These are phyloP conservation scores for Syzygium aqueum DNA, from an alignment of 345 rosid genomes.

Conservation along the genomic window DNA sequence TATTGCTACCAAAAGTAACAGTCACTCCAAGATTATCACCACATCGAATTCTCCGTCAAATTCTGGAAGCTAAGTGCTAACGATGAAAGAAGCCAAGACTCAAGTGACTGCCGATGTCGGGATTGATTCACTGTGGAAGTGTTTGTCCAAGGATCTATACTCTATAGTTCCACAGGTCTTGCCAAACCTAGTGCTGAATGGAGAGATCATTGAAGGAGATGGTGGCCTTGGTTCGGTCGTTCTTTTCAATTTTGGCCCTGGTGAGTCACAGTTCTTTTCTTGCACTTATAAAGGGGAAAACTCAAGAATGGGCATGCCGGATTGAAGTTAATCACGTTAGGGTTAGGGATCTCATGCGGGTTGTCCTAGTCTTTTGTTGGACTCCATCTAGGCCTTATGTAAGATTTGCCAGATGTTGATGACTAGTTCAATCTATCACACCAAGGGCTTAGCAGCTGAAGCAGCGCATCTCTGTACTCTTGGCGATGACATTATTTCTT, in stretches of 20 bases:
- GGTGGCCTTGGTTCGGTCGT: slow-evolving; percentile 21
- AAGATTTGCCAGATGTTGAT: background rate
- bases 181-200: slow-evolving; percentile 18
- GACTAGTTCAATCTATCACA: background rate
- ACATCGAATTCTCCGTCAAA: background rate
- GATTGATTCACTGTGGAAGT: slow-evolving; percentile 18
- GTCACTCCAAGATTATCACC: background rate
- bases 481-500: background rate
- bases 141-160: slow-evolving; percentile 19
- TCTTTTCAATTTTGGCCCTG: slow-evolving; percentile 23
- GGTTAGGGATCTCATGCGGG: background rate
- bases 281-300: background rate
- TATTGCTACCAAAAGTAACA: background rate
- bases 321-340: background rate
- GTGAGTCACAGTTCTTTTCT: slow-evolving; percentile 3
- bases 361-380: background rate
- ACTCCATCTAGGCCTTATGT: background rate
- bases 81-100: slow-evolving; percentile 18
- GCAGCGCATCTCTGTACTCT: background rate
- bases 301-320: background rate
- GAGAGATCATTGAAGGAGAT: slow-evolving; percentile 25
- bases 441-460: background rate
- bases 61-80: background rate
- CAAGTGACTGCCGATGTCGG: slow-evolving; percentile 12
- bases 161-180: slow-evolving; percentile 7